Conservation (phyloP, 352 stramenopile species). For the Pseudoperonospora humuli region DNA sequence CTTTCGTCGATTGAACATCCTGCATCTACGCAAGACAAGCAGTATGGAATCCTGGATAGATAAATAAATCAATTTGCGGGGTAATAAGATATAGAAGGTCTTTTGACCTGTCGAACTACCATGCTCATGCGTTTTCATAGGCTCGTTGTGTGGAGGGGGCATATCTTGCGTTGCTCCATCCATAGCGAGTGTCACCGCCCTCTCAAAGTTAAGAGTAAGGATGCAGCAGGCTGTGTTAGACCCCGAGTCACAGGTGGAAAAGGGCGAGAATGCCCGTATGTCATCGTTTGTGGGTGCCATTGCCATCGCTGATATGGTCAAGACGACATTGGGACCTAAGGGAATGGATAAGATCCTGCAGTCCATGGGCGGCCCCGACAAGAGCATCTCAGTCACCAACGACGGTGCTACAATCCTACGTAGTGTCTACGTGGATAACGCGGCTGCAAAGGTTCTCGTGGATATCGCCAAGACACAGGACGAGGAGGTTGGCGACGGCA, state of each 20-base stretch:
- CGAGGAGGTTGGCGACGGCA: constrained; percentile 98
- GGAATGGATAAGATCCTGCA: constrained; percentile 99
- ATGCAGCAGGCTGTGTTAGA: constrained; percentile 60
- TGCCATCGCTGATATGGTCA: constrained; percentile 99
- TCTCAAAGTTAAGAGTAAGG: background rate
- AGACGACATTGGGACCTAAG: constrained; percentile 99
- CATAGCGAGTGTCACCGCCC: constrained; percentile 11
- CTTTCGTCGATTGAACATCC: too few species aligned
- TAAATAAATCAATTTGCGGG: too few species aligned
- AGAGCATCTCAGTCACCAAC: constrained; percentile 95
- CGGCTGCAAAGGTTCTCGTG: constrained; percentile 97
- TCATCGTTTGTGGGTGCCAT: constrained; percentile 98
- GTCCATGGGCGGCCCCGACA: constrained; percentile 78
- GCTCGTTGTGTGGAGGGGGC: constrained; percentile 9
- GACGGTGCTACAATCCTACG: constrained; percentile 98
- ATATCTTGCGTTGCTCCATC: constrained; percentile 15
- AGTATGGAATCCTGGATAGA: too few species aligned
- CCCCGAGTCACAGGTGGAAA: constrained; percentile 78
- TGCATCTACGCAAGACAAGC: too few species aligned
- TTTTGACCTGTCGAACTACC: background rate
- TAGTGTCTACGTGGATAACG: constrained; percentile 96
- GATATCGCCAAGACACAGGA: constrained; percentile 99
- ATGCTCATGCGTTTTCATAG: background rate
- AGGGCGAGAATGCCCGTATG: constrained; percentile 98
- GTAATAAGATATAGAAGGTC: too few species aligned